Evolutionary conservation across 2,329 filamentous ascomycete genomes (phyloP).

Genomic region (Stagonosporopsis chrysanthemi): DNA sequence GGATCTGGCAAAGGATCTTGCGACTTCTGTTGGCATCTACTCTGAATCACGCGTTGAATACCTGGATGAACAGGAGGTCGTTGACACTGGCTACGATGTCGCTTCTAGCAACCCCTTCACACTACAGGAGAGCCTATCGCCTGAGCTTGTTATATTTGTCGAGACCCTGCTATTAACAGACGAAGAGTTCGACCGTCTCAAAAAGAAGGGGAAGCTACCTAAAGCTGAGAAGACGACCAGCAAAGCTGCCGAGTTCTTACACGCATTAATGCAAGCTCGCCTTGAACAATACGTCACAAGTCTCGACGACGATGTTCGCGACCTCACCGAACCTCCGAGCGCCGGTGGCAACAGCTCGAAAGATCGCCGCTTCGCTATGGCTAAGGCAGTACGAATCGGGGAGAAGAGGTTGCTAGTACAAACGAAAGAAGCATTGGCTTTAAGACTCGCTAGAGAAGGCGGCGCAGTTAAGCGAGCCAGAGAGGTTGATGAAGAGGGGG

Average conservation of each 20-base stretch:
- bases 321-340: conserved; percentile 51
- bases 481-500: conserved; percentile 36
- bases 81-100: conserved; percentile 77
- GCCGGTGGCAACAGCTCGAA: conserved; percentile 16
- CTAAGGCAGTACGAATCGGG: conserved; percentile 71
- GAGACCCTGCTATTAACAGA: conserved; percentile 54
- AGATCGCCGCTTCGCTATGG: conserved; percentile 60
- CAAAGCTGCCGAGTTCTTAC: conserved; percentile 51
- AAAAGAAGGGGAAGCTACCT: conserved; percentile 53
- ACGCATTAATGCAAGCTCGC: conserved; percentile 49
- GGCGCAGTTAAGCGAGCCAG: conserved; percentile 35
- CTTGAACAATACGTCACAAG: conserved; percentile 61
- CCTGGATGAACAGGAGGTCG: conserved; percentile 67
- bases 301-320: conserved; percentile 61
- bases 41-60: conserved; percentile 54
- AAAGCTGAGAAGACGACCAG: conserved; percentile 52
- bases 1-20: conserved; percentile 57
- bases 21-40: conserved; percentile 22
- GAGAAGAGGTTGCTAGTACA: conserved; percentile 73
- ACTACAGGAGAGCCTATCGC: conserved; percentile 48
- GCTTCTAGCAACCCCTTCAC: conserved; percentile 43
- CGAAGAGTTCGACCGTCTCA: conserved; percentile 52
- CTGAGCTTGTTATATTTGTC: conserved; percentile 54
- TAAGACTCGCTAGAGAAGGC: conserved; percentile 42
- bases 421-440: conserved; percentile 51